These are phyloP conservation scores for Nothophytophthora sp. DNA, from an alignment of 352 stramenopile genomes.

Conservation along the genomic window DNA sequence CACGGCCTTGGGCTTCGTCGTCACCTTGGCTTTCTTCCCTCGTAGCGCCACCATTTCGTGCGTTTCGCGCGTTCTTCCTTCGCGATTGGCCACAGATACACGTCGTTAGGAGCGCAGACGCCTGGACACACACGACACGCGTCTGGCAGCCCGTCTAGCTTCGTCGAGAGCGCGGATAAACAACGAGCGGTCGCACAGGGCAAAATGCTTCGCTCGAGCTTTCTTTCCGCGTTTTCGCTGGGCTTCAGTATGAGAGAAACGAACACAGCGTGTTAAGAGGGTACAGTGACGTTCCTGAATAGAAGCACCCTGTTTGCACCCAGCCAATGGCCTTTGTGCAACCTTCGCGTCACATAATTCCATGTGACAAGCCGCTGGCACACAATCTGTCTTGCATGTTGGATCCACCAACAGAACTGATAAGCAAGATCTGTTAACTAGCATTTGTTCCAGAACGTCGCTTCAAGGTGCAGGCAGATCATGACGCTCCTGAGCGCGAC, in stretches of 20 bases:
- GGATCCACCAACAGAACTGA: no score
- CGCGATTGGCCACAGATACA: not conserved
- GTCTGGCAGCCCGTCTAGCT: no score
- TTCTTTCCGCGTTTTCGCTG: not conserved
- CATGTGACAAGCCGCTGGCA: not conserved
- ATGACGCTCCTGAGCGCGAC: slow-evolving; percentile 1
- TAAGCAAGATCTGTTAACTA: no score
- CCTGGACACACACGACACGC: not conserved
- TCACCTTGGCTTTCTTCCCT: slow-evolving; percentile 70
- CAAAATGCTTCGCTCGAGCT: not conserved
- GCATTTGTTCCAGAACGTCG: no score
- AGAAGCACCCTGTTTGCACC: no score
- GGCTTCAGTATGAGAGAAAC: not conserved
- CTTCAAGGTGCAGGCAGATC: slow-evolving; percentile 8
- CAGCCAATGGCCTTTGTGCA: slow-evolving; percentile 12
- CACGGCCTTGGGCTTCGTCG: slow-evolving; percentile 55
- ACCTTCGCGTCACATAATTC: slow-evolving; percentile 18
- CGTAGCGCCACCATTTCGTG: slow-evolving; percentile 67
- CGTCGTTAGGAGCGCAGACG: no score
- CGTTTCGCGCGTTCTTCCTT: not conserved
- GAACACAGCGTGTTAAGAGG: no score
- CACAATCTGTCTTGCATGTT: no score
- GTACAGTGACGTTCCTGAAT: not conserved
- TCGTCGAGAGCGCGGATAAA: not conserved
- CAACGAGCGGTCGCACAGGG: not conserved